Evolutionary conservation across 1,284 basidiomycete genomes (phyloP).

Genomic region (Chalciporus sp.): DNA sequence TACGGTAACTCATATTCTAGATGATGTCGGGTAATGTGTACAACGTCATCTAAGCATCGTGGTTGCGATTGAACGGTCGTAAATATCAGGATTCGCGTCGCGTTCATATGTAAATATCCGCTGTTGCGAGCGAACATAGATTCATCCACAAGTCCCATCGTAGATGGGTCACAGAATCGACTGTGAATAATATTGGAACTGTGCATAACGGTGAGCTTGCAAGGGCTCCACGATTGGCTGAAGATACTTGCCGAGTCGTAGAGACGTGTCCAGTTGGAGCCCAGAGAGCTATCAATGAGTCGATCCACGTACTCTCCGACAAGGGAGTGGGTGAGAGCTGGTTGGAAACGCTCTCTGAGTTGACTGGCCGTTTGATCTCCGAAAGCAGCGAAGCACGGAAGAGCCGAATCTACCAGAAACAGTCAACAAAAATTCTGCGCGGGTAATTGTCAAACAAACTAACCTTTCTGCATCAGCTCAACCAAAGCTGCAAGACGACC

Average conservation of each 20-base stretch:
- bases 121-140: neutral
- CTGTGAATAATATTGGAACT: conserved; percentile 86
- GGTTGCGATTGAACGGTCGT: neutral
- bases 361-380: conserved; percentile 89
- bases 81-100: neutral
- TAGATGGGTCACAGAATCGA: conserved; percentile 60
- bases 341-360: conserved; percentile 93
- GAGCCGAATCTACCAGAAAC: conserved; percentile 71
- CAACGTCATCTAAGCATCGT: neutral
- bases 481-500: conserved; percentile 67
- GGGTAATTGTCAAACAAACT: conserved; percentile 16
- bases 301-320: conserved; percentile 89
- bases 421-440: conserved; percentile 6
- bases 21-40: neutral
- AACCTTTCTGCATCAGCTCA: conserved; percentile 95
- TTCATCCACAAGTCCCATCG: neutral
- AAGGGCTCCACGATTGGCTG: neutral
- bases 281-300: conserved; percentile 84
- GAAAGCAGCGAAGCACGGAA: conserved; percentile 91
- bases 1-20: neutral
- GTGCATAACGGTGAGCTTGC: conserved; percentile 9
- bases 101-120: neutral
- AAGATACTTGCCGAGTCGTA: conserved; percentile 79
- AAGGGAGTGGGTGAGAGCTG: conserved; percentile 84
- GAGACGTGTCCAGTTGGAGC: conserved; percentile 90